A percentile compares a stretch with the other conserved stretches of the same genome.
phyloP scores from a whole-genome alignment of 495 filamentous ascomycete genomes.

The Penicillium fimorum region DNA sequence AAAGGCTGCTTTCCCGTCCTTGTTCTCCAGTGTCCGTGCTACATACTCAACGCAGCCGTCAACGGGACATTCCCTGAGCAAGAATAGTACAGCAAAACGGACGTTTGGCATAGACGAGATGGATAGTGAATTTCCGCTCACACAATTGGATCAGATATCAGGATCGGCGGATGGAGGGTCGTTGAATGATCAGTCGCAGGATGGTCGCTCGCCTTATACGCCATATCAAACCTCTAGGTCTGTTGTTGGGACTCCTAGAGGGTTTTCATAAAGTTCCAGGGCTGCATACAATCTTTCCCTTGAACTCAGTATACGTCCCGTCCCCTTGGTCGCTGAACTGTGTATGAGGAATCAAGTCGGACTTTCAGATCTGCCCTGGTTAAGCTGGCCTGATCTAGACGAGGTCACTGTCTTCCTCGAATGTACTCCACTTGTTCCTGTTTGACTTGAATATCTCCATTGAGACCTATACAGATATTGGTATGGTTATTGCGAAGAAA shows the following conservation, averaged over 20 bases:
- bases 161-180: constrained; percentile 7
- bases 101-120: constrained; percentile 18
- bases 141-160: constrained; percentile 1
- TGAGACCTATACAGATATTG: too few relatives aligned
- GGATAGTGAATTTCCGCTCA: constrained; percentile 22
- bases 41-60: constrained; percentile 15
- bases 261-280: background rate
- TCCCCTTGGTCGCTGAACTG: too few relatives aligned
- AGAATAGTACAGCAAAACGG: constrained; percentile 11
- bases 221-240: constrained; percentile 1
- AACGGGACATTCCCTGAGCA: constrained; percentile 5
- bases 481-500: too few relatives aligned
- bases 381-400: too few relatives aligned
- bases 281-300: background rate
- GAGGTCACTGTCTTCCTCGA: too few relatives aligned
- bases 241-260: constrained; percentile 2
- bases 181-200: constrained; percentile 14
- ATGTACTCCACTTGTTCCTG: too few relatives aligned
- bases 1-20: constrained; percentile 15
- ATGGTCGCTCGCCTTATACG: constrained; percentile 11
- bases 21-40: constrained; percentile 17
- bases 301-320: background rate
- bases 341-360: too few relatives aligned
- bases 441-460: too few relatives aligned
- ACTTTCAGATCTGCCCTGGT: too few relatives aligned